Evolutionary conservation across 192 early-diverging fungal genomes (phyloP), one percentile per base, ranked within the genome.

Genomic region (Podila clonocystis): DNA sequence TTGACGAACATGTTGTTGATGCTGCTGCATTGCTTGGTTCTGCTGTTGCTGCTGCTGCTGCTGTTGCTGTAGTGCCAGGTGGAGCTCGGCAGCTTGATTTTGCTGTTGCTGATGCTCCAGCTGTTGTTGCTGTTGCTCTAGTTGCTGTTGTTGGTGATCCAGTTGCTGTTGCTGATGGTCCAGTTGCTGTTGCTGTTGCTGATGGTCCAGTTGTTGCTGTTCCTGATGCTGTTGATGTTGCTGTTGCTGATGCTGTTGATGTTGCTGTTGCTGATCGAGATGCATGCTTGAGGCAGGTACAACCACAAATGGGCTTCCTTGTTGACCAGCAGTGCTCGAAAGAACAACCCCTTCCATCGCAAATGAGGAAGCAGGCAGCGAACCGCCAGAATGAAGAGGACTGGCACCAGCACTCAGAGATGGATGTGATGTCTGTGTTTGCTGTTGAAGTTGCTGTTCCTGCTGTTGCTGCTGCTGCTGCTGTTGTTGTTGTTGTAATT

Each of bases 291-390:
- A 28, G 2, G 31, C 58, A 3, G 65, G 67, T 0, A 64, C 52
- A 6, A 50, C 26, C 29, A 57, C 60, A 67, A 80, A 73, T 3
- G 34, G 30, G 9, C 60, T 41, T 19, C 22, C 49, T n/a, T 45
- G 20, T 12, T 22, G 45, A 41, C 67, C 15, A 19, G 65, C 19
- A 4, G 65, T 20, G 9, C 45, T 61, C 1, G 70, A 73, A 17
- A 80, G 41, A 38, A 80, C 66, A 6, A 80, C 41, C 1, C 71
- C 77, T 29, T 73, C 77, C 77, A 80, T 80, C 6, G 70, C 71
- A 58, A 68, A 80, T 30, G 59, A 61, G 26, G 59, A 31, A 19
- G 59, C 26, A 28, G 59, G 15, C 15, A 45, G 41, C 30, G 52
- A 28, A 26, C 48, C 45, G 30, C 20, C 45, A 41, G 45, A 19